Percentiles rank a stretch among this genome's conserved stretches.
phyloP scores from a whole-genome alignment of 768 basidiomycete species.

The Wakefieldia striispora region DNA sequence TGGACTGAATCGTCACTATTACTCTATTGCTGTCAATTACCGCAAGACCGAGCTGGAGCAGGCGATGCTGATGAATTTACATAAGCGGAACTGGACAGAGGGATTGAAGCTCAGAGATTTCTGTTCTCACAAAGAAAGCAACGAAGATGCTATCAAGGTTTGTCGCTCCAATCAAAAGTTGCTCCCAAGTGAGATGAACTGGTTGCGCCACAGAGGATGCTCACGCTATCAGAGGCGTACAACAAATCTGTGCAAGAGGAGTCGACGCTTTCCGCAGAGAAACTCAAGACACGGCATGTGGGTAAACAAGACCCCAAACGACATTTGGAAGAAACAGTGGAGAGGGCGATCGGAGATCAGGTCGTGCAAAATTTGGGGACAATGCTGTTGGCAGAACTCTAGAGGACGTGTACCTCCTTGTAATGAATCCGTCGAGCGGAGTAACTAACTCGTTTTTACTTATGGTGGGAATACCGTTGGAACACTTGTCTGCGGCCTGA shows the following conservation, averaged over 20 bases:
- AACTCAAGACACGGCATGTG: constrained; percentile 95
- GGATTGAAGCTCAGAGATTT: constrained; percentile 92
- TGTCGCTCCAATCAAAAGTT: constrained; percentile 23
- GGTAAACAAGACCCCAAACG: constrained; percentile 98
- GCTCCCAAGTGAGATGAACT: constrained; percentile 18
- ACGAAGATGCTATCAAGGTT: constrained; percentile 95
- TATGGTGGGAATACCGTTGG: too few relatives aligned
- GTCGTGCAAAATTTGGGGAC: constrained; percentile 94
- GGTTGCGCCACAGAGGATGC: constrained; percentile 57
- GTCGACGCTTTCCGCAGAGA: constrained; percentile 88
- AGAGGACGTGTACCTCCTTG: constrained; percentile 18
- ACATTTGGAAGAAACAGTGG: constrained; percentile 95
- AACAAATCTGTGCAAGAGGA: constrained; percentile 99
- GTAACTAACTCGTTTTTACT: too few relatives aligned
- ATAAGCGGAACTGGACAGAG: constrained; percentile 99
- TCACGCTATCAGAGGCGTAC: constrained; percentile 87
- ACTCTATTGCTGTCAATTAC: constrained; percentile 96
- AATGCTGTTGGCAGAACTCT: constrained; percentile 91
- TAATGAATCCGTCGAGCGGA: too few relatives aligned
- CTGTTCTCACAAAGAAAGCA: constrained; percentile 79
- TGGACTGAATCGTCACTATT: constrained; percentile 96
- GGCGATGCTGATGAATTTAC: constrained; percentile 97
- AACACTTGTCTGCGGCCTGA: too few relatives aligned
- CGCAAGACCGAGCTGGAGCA: constrained; percentile 98
- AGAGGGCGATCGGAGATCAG: constrained; percentile 97